Percentiles rank a stretch among this genome's conserved stretches.
phyloP scores from a whole-genome alignment of 2,329 filamentous ascomycete genomes.

The Teratosphaeria gauchensis region DNA sequence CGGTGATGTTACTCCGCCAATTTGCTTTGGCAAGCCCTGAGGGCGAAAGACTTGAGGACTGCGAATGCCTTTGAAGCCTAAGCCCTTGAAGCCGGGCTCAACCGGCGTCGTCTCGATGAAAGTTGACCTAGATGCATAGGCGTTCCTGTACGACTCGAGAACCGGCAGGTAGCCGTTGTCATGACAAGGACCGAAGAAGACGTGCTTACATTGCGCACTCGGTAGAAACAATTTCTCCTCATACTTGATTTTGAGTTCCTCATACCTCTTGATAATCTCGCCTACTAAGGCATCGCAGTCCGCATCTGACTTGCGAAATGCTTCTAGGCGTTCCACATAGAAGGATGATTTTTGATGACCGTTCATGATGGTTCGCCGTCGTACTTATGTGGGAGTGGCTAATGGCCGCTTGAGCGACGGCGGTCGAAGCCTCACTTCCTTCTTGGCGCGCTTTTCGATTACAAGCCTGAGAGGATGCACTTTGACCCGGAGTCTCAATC shows the following conservation, averaged over 20 bases:
- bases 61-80: conserved; percentile 31
- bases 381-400: neutral
- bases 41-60: conserved; percentile 35
- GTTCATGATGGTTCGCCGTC: conserved; percentile 9
- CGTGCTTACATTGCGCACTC: conserved; percentile 37
- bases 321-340: conserved; percentile 20
- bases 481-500: too few species aligned
- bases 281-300: conserved; percentile 23
- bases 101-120: conserved; percentile 36
- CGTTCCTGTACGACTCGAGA: conserved; percentile 35
- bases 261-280: conserved; percentile 23
- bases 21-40: conserved; percentile 29
- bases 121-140: conserved; percentile 31
- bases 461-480: too few species aligned
- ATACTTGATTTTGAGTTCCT: conserved; percentile 24
- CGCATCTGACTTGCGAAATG: conserved; percentile 22
- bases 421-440: too few species aligned
- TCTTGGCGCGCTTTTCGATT: too few species aligned
- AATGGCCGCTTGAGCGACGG: too few species aligned
- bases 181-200: conserved; percentile 40
- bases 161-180: conserved; percentile 38
- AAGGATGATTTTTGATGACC: conserved; percentile 6
- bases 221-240: conserved; percentile 32
- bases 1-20: neutral
- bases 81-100: conserved; percentile 31